A percentile compares a stretch with the other conserved stretches of the same genome.
Conservation (phyloP, 2,329 filamentous ascomycete genomes). For the Epichloe gansuensis region DNA sequence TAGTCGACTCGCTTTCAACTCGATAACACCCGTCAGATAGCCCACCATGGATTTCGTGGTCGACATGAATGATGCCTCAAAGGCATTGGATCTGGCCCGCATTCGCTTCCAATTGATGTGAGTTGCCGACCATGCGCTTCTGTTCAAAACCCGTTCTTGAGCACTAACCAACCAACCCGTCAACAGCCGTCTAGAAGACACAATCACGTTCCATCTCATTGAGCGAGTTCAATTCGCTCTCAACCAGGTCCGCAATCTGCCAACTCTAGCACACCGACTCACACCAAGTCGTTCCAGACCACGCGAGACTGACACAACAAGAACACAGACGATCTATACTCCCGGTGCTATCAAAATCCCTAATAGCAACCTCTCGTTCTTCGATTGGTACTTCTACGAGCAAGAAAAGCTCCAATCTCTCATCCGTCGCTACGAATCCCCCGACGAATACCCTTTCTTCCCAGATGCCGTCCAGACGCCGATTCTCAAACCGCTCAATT, state of each 20-base stretch:
- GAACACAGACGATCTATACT: constrained; percentile 57
- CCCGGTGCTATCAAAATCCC: constrained; percentile 72
- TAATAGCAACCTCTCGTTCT: constrained; percentile 59
- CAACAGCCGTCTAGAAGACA: constrained; percentile 82
- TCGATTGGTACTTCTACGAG: constrained; percentile 87
- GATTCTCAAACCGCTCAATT: constrained; percentile 76
- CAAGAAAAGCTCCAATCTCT: constrained; percentile 85
- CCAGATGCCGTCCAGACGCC: constrained; percentile 64
- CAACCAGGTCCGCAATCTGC: constrained; percentile 38
- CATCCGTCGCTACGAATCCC: constrained; percentile 87
- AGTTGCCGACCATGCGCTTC: constrained; percentile 15
- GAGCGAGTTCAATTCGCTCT: constrained; percentile 96
- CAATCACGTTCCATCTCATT: constrained; percentile 92
- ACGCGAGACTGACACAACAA: neutral
- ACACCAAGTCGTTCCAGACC: too few relatives aligned
- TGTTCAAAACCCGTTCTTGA: neutral
- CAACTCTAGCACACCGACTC: neutral
- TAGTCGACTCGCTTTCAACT: neutral
- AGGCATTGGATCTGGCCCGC: constrained; percentile 77
- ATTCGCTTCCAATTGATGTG: constrained; percentile 93
- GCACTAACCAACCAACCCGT: neutral
- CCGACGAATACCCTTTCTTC: constrained; percentile 97
- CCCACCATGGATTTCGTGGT: constrained; percentile 74
- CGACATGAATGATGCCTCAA: constrained; percentile 71
- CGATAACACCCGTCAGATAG: neutral